These are phyloP conservation scores for Bruguiera parviflora DNA, from an alignment of 345 rosid genomes.

Conservation along the genomic window DNA sequence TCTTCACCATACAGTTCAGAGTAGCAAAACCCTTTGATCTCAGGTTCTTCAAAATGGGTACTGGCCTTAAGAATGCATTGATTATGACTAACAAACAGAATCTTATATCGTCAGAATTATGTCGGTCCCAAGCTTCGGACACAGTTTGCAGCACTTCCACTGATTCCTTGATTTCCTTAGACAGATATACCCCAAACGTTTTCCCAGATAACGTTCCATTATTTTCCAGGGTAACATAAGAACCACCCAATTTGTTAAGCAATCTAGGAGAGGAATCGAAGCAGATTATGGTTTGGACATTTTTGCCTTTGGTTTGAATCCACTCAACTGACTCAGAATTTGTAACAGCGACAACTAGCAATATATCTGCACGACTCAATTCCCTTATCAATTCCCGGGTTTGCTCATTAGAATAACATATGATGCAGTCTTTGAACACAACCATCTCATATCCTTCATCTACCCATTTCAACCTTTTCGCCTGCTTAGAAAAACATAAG, in stretches of 20 bases:
- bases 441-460: constrained; percentile 72
- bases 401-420: constrained; percentile 26
- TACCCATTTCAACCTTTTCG: constrained; percentile 74
- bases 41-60: constrained; percentile 67
- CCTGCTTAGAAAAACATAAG: constrained; percentile 37
- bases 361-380: constrained; percentile 50
- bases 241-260: constrained; percentile 60
- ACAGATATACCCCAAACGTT: constrained; percentile 23
- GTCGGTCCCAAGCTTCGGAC: constrained; percentile 80
- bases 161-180: constrained; percentile 37
- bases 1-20: constrained; percentile 72
- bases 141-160: constrained; percentile 56
- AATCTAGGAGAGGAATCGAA: constrained; percentile 53
- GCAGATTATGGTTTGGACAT: constrained; percentile 54
- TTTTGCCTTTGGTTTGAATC: constrained; percentile 44
- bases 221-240: constrained; percentile 30
- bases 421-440: constrained; percentile 45
- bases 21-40: constrained; percentile 91
- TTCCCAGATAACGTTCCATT: constrained; percentile 33
- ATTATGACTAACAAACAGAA: constrained; percentile 76
- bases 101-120: constrained; percentile 80
- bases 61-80: constrained; percentile 81
- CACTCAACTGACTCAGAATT: constrained; percentile 53
- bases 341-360: constrained; percentile 55
- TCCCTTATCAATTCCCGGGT: constrained; percentile 36